Base-by-base conservation (phyloP, 192 early-diverging fungal species). In the Backusella circina region DNA sequence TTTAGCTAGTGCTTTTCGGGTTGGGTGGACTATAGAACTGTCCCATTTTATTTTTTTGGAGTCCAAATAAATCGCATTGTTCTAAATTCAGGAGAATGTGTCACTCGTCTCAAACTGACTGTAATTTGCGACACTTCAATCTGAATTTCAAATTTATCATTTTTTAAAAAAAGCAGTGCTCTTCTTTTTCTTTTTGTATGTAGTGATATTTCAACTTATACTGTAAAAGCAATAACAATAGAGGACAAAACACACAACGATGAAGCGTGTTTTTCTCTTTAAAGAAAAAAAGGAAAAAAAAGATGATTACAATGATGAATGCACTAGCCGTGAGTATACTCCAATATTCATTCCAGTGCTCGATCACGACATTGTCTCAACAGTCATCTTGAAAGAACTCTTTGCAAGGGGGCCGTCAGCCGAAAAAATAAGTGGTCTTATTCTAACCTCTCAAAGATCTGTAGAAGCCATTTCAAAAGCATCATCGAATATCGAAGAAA, bases 391-490 rank as follows among this genome's bases (percentile, higher is more conserved):
- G 44, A 61, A 39, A 31, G 33, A 61, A 21, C 44, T 73, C 41
- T 47, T 83, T 39, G 65, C 38, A 50, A 65, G 47, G 32, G 85
- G 68, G 2, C 70, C 80, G 8, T 15, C 30, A 0, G 32, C 37
- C 7, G 44, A 73, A 18, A 83, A 77, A 65, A 57, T 65, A 54
- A 70, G n/a, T 12, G 82, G 83, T 0, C 36, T 87, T 18, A 50
- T 87, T 21, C 50, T 79, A 1, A 87, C 86, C 28, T 84, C 82
- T 2, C 77, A 83, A 47, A 68, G 85, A 38, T 83, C 85, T 1
- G 80, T 86, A 16, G 75, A 87, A 65, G 79, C 86, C 15, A 35
- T 87, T 1, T 12, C 30, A 6, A 30, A 51, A 2, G 83, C 12
- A 12, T 26, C 26, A 41, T 21, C 6, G 2, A 16, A 37, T 23